Evolutionary conservation across 306 rosid genomes (phyloP).

Genomic region (Prunus kanzakura): DNA sequence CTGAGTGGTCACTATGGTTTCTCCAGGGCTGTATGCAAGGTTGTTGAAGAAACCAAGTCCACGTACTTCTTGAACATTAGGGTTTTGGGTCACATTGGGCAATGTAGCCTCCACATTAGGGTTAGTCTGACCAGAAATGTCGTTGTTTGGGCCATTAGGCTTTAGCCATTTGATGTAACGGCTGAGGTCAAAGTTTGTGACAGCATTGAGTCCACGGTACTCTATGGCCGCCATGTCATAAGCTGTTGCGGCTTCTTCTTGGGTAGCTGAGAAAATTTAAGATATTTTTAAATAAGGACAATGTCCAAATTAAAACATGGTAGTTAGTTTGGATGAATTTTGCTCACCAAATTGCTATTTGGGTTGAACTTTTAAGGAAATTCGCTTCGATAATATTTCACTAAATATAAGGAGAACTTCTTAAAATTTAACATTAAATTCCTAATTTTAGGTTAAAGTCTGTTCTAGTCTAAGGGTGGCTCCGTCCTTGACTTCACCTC

Average conservation of each 20-base stretch:
- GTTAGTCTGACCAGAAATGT: conserved; percentile 2
- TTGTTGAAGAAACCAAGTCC: conserved; percentile 27
- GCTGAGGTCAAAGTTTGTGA: conserved; percentile 44
- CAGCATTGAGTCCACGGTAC: conserved; percentile 46
- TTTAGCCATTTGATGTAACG: conserved; percentile 49
- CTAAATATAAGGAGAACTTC: rapidly evolving
- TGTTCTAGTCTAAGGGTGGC: no score
- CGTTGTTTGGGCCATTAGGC: conserved; percentile 17
- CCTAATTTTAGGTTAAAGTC: no score
- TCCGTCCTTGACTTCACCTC: no score
- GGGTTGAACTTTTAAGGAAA: no score
- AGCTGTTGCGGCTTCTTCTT: conserved; percentile 47
- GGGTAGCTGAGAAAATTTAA: conserved; percentile 26
- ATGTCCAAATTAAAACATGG: not conserved
- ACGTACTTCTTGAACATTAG: conserved; percentile 12
- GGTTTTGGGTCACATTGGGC: not conserved
- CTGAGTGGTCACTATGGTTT: conserved; percentile 11
- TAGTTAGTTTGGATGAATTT: not conserved
- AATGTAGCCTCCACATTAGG: conserved; percentile 10
- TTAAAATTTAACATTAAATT: no score
- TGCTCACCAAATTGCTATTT: no score
- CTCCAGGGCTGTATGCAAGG: conserved; percentile 9
- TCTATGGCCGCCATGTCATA: conserved; percentile 47
- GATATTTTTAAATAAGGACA: not conserved
- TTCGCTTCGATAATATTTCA: no score